A percentile compares a stretch with the other conserved stretches of the same genome.
Evolutionary conservation across 2,329 filamentous ascomycete genomes (phyloP).

Genomic region (Sclerotinia sclerotiorum): DNA sequence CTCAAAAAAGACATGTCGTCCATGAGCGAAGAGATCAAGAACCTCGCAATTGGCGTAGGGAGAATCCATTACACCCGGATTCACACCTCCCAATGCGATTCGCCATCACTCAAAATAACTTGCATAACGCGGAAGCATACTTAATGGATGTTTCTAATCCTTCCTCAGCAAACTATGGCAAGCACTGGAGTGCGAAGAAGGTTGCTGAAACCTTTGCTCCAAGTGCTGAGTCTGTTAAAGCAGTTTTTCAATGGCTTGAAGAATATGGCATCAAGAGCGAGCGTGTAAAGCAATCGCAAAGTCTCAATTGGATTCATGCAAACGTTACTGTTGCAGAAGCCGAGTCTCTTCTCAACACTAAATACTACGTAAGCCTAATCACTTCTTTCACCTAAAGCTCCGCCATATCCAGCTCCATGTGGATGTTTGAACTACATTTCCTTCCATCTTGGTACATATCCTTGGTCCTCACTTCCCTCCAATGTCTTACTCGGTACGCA

Average conservation of each 20-base stretch:
- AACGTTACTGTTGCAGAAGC: conserved; percentile 43
- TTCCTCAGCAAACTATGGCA: conserved; percentile 36
- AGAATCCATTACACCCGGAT: conserved; percentile 22
- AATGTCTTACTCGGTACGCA: neutral
- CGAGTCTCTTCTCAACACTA: conserved; percentile 54
- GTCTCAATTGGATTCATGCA: conserved; percentile 37
- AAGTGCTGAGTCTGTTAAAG: conserved; percentile 45
- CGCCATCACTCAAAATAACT: conserved; percentile 47
- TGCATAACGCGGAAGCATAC: conserved; percentile 46
- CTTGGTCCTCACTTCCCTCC: neutral
- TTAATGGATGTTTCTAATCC: conserved; percentile 43
- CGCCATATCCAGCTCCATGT: neutral
- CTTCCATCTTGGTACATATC: neutral
- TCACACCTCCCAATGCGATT: conserved; percentile 38
- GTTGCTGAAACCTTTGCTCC: conserved; percentile 45
- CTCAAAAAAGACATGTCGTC: conserved; percentile 24
- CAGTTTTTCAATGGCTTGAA: conserved; percentile 51
- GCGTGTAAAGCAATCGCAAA: conserved; percentile 49
- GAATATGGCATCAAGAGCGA: conserved; percentile 50
- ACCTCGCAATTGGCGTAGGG: conserved; percentile 25
- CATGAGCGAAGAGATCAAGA: conserved; percentile 26
- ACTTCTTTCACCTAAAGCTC: neutral
- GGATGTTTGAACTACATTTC: neutral
- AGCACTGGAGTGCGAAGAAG: conserved; percentile 23
- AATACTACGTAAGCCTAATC: conserved; percentile 42